A percentile compares a stretch with the other conserved stretches of the same genome.
These are phyloP conservation scores for Diaporthe nobilis DNA, from an alignment of 2,329 filamentous ascomycete species.

Conservation along the genomic window DNA sequence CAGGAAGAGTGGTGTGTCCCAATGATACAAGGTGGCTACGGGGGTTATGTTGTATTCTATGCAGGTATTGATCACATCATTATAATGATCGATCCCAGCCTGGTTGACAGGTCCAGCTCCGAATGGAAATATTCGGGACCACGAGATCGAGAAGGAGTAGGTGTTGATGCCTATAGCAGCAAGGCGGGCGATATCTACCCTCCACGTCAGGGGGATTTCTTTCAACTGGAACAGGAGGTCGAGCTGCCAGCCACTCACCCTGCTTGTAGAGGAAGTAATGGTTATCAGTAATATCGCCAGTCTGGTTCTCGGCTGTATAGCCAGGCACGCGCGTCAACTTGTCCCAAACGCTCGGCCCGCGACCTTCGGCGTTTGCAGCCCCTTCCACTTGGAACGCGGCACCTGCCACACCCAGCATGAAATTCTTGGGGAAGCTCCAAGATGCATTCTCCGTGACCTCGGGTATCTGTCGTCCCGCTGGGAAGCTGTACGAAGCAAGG, in stretches of 20 bases:
- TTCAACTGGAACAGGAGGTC: too few relatives aligned
- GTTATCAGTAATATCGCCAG: constrained; percentile 36
- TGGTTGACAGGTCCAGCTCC: constrained; percentile 37
- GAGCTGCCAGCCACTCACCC: constrained; percentile 11
- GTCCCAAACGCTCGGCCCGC: constrained; percentile 34
- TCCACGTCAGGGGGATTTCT: neutral
- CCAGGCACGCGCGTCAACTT: constrained; percentile 31
- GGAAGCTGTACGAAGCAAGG: constrained; percentile 56
- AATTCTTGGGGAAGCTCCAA: constrained; percentile 39
- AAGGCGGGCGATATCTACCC: constrained; percentile 34
- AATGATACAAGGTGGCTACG: constrained; percentile 36
- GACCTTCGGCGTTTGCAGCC: constrained; percentile 36
- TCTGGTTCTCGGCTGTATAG: constrained; percentile 32
- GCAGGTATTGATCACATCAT: constrained; percentile 39
- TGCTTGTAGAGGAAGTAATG: constrained; percentile 40
- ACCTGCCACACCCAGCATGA: constrained; percentile 32
- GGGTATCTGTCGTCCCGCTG: constrained; percentile 28
- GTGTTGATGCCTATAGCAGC: constrained; percentile 39
- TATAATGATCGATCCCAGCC: constrained; percentile 38
- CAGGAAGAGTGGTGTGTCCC: constrained; percentile 37
- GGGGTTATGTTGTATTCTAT: constrained; percentile 37
- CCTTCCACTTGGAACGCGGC: constrained; percentile 37
- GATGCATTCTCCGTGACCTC: constrained; percentile 25
- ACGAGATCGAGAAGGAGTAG: constrained; percentile 40
- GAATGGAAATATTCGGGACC: constrained; percentile 39